These are phyloP conservation scores for Dentipellis fragilis DNA, from an alignment of 768 basidiomycete species.

Conservation along the genomic window DNA sequence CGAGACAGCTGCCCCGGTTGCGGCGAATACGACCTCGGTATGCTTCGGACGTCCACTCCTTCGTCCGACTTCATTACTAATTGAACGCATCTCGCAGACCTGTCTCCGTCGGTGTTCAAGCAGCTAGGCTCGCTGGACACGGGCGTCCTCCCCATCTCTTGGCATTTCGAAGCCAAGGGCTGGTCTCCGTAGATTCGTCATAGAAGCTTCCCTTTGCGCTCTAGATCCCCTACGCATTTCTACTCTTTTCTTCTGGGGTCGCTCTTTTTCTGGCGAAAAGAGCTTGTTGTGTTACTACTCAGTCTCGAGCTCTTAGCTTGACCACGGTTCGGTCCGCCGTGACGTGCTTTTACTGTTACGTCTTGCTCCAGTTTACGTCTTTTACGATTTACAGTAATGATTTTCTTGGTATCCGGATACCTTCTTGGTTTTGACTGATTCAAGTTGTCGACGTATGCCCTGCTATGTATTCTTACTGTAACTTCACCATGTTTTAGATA, in stretches of 20 bases:
- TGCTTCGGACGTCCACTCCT: not conserved
- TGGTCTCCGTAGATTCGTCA: not conserved
- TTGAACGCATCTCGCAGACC: conserved; percentile 3
- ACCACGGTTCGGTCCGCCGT: too few species aligned
- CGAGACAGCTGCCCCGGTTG: conserved; percentile 10
- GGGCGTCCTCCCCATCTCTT: conserved; percentile 1
- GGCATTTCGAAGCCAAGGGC: conserved; percentile 2
- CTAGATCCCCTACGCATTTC: not conserved
- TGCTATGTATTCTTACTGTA: not conserved
- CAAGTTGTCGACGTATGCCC: not conserved
- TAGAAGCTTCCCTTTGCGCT: not conserved
- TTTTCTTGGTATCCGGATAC: not conserved
- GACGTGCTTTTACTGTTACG: too few species aligned
- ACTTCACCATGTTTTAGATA: too few species aligned
- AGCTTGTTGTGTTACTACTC: not conserved
- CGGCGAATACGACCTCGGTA: conserved; percentile 9
- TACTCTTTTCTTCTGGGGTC: not conserved
- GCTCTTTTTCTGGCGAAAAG: not conserved
- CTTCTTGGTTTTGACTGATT: not conserved
- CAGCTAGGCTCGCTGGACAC: not conserved
- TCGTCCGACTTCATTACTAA: not conserved
- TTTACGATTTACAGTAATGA: not conserved
- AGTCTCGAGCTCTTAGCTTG: not conserved
- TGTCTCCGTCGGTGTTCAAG: conserved; percentile 8
- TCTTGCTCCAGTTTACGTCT: not conserved